Conservation (phyloP, 331 rosid species). For the Quercus lobata region DNA sequence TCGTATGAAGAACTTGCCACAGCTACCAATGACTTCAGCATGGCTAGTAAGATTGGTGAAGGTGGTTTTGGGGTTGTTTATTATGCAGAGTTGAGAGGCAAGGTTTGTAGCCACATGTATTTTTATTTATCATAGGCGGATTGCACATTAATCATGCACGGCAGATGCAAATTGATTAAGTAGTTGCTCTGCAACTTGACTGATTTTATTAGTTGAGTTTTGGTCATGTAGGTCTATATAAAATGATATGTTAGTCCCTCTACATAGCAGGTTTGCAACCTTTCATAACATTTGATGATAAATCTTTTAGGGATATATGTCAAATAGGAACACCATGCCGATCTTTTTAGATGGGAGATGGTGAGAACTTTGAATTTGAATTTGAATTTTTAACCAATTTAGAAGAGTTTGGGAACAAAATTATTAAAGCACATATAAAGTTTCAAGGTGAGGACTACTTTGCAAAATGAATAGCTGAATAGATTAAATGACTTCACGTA, state of each 20-base stretch:
- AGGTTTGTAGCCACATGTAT: slow-evolving; percentile 50
- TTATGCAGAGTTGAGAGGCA: slow-evolving; percentile 96
- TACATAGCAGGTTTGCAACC: not conserved
- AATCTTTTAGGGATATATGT: not conserved
- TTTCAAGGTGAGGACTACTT: not conserved
- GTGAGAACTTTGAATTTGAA: not conserved
- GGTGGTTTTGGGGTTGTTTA: slow-evolving; percentile 97
- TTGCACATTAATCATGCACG: not conserved
- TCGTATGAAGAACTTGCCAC: slow-evolving; percentile 75
- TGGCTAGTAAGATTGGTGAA: slow-evolving; percentile 84
- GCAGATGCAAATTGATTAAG: not conserved
- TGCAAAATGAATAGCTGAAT: not conserved
- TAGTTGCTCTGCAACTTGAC: not conserved
- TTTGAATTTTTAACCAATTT: not conserved
- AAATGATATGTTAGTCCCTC: not conserved
- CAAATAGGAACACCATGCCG: not conserved
- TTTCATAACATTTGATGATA: not conserved
- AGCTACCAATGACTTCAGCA: slow-evolving; percentile 66
- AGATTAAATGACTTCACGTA: not conserved
- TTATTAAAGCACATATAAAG: not conserved
- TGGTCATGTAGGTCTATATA: not conserved
- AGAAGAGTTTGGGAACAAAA: not conserved
- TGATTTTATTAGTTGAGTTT: not conserved
- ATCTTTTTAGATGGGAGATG: not conserved
- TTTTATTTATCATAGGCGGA: not conserved